Evolutionary conservation across 1,284 basidiomycete genomes (phyloP).

Genomic region (Ganoderma sinense): DNA sequence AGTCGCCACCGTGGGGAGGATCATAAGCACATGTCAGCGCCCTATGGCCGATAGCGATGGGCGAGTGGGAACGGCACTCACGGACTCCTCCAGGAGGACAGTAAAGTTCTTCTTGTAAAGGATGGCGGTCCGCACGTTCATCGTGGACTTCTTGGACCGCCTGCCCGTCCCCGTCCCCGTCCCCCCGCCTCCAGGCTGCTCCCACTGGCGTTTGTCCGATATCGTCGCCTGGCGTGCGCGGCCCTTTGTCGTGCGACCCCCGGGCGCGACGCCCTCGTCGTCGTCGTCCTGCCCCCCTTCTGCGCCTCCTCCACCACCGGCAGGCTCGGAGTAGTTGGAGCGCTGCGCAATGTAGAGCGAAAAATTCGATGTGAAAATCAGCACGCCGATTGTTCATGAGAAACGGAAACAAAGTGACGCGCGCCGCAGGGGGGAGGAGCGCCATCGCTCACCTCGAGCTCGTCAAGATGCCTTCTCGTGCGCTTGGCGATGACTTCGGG

Average conservation of each 20-base stretch:
- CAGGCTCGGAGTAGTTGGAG: conserved; percentile 79
- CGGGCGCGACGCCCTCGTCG: conserved; percentile 45
- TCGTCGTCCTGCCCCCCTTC: conserved; percentile 35
- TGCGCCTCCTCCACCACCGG: conserved; percentile 38
- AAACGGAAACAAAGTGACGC: conserved; percentile 6
- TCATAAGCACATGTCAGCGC: background rate
- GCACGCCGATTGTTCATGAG: background rate
- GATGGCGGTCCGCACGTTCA: conserved; percentile 78
- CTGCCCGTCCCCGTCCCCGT: background rate
- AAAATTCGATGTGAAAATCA: background rate
- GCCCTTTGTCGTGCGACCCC: conserved; percentile 56
- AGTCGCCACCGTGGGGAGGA: background rate
- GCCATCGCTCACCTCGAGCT: conserved; percentile 69
- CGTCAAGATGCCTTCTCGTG: conserved; percentile 78
- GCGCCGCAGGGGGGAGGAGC: background rate
- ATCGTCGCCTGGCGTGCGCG: conserved; percentile 71
- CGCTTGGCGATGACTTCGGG: conserved; percentile 77
- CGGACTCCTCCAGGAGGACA: conserved; percentile 80
- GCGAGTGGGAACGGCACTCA: conserved; percentile 44
- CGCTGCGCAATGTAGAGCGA: conserved; percentile 50
- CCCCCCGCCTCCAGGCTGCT: conserved; percentile 11
- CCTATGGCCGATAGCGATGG: background rate
- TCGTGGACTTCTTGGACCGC: conserved; percentile 79
- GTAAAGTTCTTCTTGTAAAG: conserved; percentile 81
- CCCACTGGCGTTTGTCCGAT: conserved; percentile 67